phyloP scores from a whole-genome alignment of 805 yeast genomes.

The Dipodascus geniculatus region DNA sequence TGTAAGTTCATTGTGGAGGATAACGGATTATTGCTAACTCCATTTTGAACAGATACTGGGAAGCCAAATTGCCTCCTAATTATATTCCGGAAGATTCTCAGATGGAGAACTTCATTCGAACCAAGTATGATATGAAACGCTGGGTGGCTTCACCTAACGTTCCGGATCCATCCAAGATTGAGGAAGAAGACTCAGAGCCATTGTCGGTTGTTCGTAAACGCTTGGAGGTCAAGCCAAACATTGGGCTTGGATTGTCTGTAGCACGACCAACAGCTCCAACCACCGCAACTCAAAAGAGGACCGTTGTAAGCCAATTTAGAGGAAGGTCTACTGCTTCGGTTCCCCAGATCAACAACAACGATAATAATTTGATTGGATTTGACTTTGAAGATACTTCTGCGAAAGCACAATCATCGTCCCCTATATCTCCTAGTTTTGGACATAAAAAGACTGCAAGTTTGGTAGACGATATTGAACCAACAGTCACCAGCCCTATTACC shows the following conservation, averaged over 20 bases:
- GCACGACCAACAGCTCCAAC: constrained; percentile 6
- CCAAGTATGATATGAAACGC: constrained; percentile 82
- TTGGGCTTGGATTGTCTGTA: neutral
- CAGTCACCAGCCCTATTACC: constrained; percentile 7
- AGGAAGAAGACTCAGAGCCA: constrained; percentile 15
- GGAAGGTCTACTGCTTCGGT: neutral
- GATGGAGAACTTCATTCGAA: constrained; percentile 79
- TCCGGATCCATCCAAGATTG: constrained; percentile 40
- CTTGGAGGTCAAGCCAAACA: neutral
- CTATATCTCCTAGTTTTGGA: neutral
- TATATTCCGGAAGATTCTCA: constrained; percentile 76
- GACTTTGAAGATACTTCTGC: constrained; percentile 16
- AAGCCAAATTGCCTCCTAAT: constrained; percentile 53
- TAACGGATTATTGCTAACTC: too few species aligned
- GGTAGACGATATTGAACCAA: neutral
- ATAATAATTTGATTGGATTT: constrained; percentile 13
- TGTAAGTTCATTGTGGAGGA: constrained; percentile 11
- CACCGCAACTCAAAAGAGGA: constrained; percentile 2
- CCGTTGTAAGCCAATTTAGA: constrained; percentile 6
- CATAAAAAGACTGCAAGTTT: neutral
- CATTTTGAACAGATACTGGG: constrained; percentile 71
- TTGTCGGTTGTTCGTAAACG: constrained; percentile 13
- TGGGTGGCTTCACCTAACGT: constrained; percentile 55
- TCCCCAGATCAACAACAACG: neutral
- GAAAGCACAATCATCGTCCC: constrained; percentile 7